Evolutionary conservation across 441 rosid species (phyloP).

Genomic region (Francoa sonchifolia): DNA sequence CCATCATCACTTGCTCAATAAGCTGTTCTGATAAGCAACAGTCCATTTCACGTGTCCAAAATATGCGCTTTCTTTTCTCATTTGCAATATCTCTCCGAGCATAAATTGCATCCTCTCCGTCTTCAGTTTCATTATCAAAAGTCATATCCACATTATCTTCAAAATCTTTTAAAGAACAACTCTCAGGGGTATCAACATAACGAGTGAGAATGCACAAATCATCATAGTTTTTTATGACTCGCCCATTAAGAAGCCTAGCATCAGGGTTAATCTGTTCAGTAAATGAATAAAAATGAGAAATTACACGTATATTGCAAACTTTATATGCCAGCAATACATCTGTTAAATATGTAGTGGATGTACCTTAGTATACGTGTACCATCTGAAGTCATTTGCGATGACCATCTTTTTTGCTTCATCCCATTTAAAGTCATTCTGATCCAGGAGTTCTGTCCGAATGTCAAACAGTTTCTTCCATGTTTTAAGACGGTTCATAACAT

Average conservation of each 20-base stretch:
- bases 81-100: not conserved
- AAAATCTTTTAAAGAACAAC: conserved; percentile 6
- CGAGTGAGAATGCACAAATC: conserved; percentile 6
- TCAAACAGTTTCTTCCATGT: conserved; percentile 10
- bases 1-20: conserved; percentile 9
- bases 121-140: conserved; percentile 1
- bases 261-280: conserved; percentile 11
- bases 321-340: not conserved
- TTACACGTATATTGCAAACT: too few species aligned
- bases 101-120: not conserved
- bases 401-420: conserved; percentile 5
- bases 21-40: conserved; percentile 10
- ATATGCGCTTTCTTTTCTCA: conserved; percentile 6
- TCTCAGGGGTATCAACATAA: conserved; percentile 5
- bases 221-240: conserved; percentile 4
- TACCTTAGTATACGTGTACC: conserved; percentile 6
- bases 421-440: conserved; percentile 7
- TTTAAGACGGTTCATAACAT: conserved; percentile 4
- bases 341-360: not conserved
- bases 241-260: conserved; percentile 11
- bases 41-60: conserved; percentile 14
- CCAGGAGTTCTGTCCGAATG: conserved; percentile 4
- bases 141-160: conserved; percentile 4
- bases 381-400: conserved; percentile 3
- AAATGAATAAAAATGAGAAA: not conserved